Evolutionary conservation across 805 yeast species (phyloP).

Genomic region (Ogataea kodamae): DNA sequence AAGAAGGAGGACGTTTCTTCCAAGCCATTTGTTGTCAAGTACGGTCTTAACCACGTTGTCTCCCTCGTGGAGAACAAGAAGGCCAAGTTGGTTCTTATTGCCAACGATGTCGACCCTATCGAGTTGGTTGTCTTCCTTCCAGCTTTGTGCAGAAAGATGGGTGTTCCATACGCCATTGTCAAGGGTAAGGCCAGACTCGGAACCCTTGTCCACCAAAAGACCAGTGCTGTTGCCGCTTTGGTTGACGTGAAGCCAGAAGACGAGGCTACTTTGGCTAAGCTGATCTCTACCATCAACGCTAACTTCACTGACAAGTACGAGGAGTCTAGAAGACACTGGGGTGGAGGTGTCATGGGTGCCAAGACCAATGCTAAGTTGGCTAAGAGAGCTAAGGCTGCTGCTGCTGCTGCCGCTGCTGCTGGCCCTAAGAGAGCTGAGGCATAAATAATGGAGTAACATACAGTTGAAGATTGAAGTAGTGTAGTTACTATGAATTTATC

Average conservation of each 20-base stretch:
- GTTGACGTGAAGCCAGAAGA: constrained; percentile 91
- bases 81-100: constrained; percentile 91
- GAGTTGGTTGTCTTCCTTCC: constrained; percentile 95
- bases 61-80: constrained; percentile 94
- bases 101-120: constrained; percentile 97
- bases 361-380: constrained; percentile 82
- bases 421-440: constrained; percentile 16
- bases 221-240: constrained; percentile 92
- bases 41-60: constrained; percentile 97
- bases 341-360: constrained; percentile 96
- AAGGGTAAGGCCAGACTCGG: constrained; percentile 98
- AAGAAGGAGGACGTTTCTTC: constrained; percentile 91
- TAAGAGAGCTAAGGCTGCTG: constrained; percentile 57
- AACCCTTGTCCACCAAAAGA: constrained; percentile 92
- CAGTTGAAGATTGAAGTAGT: constrained; percentile 4
- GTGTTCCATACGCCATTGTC: constrained; percentile 95
- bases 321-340: constrained; percentile 96
- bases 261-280: constrained; percentile 87
- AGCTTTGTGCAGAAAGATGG: constrained; percentile 97
- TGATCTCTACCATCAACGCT: constrained; percentile 85
- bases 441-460: constrained; percentile 10
- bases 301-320: constrained; percentile 91
- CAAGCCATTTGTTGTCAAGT: constrained; percentile 93
- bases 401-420: constrained; percentile 35
- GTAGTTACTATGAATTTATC: constrained; percentile 7